phyloP scores from a whole-genome alignment of 2,329 filamentous ascomycete genomes.

The Penicillium expansum region DNA sequence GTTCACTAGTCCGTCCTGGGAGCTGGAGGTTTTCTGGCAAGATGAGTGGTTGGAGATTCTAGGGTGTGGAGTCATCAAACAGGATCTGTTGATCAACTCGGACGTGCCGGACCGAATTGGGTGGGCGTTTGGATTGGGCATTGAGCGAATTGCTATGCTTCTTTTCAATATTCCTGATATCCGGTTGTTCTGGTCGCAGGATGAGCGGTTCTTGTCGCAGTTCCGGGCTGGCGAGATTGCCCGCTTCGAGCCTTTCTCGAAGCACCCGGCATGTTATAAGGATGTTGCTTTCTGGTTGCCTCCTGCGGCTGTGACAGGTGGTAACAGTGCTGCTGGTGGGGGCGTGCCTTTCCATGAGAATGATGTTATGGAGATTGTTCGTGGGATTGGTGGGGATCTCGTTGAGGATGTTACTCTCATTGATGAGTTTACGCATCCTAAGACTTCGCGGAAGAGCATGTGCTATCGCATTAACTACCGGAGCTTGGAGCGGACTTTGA shows the following conservation, averaged over 20 bases:
- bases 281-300: slow-evolving; percentile 92
- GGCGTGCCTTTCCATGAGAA: slow-evolving; percentile 74
- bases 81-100: slow-evolving; percentile 75
- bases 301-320: slow-evolving; percentile 38
- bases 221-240: slow-evolving; percentile 60
- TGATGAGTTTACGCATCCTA: slow-evolving; percentile 86
- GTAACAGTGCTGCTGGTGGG: slow-evolving; percentile 39
- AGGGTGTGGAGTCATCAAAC: slow-evolving; percentile 86
- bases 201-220: slow-evolving; percentile 80
- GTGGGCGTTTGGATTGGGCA: slow-evolving; percentile 93
- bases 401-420: slow-evolving; percentile 84
- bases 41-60: slow-evolving; percentile 95
- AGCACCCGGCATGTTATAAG: slow-evolving; percentile 82
- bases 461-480: slow-evolving; percentile 94
- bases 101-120: slow-evolving; percentile 72
- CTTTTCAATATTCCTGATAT: slow-evolving; percentile 96
- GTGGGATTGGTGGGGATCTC: slow-evolving; percentile 74
- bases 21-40: slow-evolving; percentile 91
- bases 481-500: slow-evolving; percentile 86
- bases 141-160: slow-evolving; percentile 96
- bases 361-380: slow-evolving; percentile 93
- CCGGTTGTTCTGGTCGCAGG: slow-evolving; percentile 89
- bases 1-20: slow-evolving; percentile 93
- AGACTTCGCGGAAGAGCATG: slow-evolving; percentile 75
- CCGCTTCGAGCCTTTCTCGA: slow-evolving; percentile 83